These are phyloP conservation scores for Eragrostis curvula DNA, from an alignment of 176 grass and related monocot genomes.

Conservation along the genomic window DNA sequence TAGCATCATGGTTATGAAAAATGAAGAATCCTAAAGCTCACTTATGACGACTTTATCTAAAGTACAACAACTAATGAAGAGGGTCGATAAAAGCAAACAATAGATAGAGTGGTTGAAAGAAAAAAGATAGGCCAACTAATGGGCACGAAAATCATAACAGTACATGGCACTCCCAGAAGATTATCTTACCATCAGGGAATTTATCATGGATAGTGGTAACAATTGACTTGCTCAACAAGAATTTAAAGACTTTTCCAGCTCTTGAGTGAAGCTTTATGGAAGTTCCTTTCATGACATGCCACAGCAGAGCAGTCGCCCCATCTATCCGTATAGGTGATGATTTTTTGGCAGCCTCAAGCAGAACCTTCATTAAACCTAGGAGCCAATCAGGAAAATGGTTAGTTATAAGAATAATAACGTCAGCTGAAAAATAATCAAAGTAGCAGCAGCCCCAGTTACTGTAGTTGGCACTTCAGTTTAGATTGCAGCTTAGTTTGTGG, in stretches of 20 bases:
- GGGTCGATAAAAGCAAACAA: neutral
- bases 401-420: conserved; percentile 39
- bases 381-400: conserved; percentile 14
- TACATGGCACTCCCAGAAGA: conserved; percentile 6
- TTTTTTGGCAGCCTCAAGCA: conserved; percentile 66
- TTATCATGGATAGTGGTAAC: conserved; percentile 52
- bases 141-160: neutral
- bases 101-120: conserved; percentile 5
- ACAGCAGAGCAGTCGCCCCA: conserved; percentile 73
- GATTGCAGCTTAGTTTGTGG: neutral
- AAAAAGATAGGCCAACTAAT: conserved; percentile 29
- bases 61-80: neutral
- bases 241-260: conserved; percentile 72
- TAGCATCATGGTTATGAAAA: conserved; percentile 14
- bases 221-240: conserved; percentile 75
- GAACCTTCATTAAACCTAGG: conserved; percentile 68
- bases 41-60: conserved; percentile 17
- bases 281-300: conserved; percentile 81
- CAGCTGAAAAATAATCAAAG: neutral
- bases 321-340: conserved; percentile 59
- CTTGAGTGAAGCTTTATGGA: conserved; percentile 78
- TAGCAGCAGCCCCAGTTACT: neutral
- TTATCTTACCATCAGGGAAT: conserved; percentile 69
- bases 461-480: neutral
- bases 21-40: conserved; percentile 19